Base-by-base conservation (phyloP, 2,329 filamentous ascomycete species). In the Pseudogymnoascus sp. region DNA sequence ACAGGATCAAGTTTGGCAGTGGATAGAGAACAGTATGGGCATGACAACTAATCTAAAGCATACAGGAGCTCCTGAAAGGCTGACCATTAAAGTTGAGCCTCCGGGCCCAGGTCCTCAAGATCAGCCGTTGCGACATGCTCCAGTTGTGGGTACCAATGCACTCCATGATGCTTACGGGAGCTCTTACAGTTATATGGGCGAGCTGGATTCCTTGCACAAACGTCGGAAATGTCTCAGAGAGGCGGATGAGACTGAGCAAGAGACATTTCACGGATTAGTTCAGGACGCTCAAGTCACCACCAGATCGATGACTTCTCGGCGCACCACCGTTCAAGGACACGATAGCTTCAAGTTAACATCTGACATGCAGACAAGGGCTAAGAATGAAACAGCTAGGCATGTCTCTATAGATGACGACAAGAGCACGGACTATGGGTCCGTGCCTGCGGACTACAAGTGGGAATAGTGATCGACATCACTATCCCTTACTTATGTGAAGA, bases 1-100 rank as follows among this genome's bases (percentile, higher is more conserved):
- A 18, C 56, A 61, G 56, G 35, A 63, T 63, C 37, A 50, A 63
- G 56, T 61, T n/a, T 61, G 56, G 62, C 62, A 50, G 38, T 33
- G 56, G 31, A 23, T 63, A 63, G 14, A 33, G 12, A 33, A 28
- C 7, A 40, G 23, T 62, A 62, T 7, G 64, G 62, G 5, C 40
- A 47, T 50, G 18, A 31, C 53, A 50, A 50, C 50, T 62, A 50
- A 18, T 50, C 23, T 47, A 33, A 53, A 62, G 60, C 38, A 62
- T 40, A 40, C 60, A 18, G 25, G 60, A 40, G 35, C 59, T 42
- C 25, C 35, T 3, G 44, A 61, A 61, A 61, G 23, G 40, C 60
- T 50, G 60, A 25, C 38, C 23, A 35, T 62, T 62, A 33, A 53
- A 47, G 60, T 50, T 62, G 60, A 50, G 50, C 21, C 35, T 62